Evolutionary conservation across 345 rosid species (phyloP), one percentile per base, ranked within the genome.

Genomic region (Hibiscus syriacus): DNA sequence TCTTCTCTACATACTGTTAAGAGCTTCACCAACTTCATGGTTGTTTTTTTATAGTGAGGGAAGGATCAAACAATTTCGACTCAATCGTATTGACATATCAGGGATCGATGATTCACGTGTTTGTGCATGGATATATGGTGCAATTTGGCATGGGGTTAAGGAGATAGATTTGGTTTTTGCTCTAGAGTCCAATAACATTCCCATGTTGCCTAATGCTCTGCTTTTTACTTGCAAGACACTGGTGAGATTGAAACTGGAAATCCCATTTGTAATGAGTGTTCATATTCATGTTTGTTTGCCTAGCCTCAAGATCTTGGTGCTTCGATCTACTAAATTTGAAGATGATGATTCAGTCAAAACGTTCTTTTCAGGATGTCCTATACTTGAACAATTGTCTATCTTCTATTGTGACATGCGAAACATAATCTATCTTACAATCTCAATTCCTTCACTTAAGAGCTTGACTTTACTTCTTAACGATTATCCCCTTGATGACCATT

Each of bases 101-200:
- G 45, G 4, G 45, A 11, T 39, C 0, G 45, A 39, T 9, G 2
- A 2, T 39, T 39, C 45, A 39, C 45, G 45, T 39, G 16, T 39
- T 39, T 1, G 45, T 11, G 14, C 13, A 39, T 39, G 45, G 45
- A 39, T 39, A 39, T 39, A 0, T 11, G 45, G 13, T 39, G 14
- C 45, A 39, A 13, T 39, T 39, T 39, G 45, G 14, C 45, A 3
- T 39, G 45, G 4, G 2, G 45, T 39, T 39, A 39, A 39, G 45
- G 45, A 11, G 3, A 9, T 39, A 39, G 4, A 39, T 39, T 11
- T 39, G 46, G 0, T 0, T 41, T 41, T 3, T 41, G 0, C 2
- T 13, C 4, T 16, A 3, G 0, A 0, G 0, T 1, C 0, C 39
- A 2, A 2, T 0, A 2, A 13, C 48, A 2, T 43, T 43, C 17